These are phyloP conservation scores for Zygosaccharomyces pseudobailii DNA, from an alignment of 1,139 yeast genomes.

Conservation along the genomic window DNA sequence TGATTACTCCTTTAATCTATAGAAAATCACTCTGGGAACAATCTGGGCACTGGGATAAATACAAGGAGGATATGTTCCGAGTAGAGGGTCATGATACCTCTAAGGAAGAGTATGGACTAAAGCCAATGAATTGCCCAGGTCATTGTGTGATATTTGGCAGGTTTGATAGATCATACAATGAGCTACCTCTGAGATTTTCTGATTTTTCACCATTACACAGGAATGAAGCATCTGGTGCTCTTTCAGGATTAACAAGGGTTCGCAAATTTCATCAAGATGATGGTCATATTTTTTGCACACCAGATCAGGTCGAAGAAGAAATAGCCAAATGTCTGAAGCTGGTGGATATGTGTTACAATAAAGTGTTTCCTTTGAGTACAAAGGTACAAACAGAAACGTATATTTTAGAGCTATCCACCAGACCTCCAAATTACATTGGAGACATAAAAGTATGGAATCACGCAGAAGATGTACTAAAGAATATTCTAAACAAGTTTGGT, in stretches of 20 bases:
- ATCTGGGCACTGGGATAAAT: constrained; percentile 96
- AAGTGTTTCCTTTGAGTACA: constrained; percentile 61
- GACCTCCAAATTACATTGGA: constrained; percentile 87
- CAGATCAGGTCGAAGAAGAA: constrained; percentile 75
- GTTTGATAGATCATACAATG: constrained; percentile 82
- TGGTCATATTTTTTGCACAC: constrained; percentile 92
- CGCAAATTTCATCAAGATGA: constrained; percentile 98
- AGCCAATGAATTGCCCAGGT: constrained; percentile 99
- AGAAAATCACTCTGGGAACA: constrained; percentile 81
- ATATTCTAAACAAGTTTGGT: constrained; percentile 59
- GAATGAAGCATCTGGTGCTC: constrained; percentile 92
- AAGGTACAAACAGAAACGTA: constrained; percentile 38
- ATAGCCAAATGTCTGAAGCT: constrained; percentile 69
- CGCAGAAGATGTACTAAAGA: constrained; percentile 71
- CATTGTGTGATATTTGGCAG: constrained; percentile 84
- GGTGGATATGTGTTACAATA: constrained; percentile 66
- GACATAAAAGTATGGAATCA: constrained; percentile 74
- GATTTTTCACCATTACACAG: constrained; percentile 94
- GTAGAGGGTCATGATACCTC: constrained; percentile 47
- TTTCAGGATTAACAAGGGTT: constrained; percentile 90
- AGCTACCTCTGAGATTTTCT: constrained; percentile 81
- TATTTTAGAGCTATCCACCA: constrained; percentile 74
- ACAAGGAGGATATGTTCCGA: constrained; percentile 89
- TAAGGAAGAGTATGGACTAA: constrained; percentile 67
- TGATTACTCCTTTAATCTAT: constrained; percentile 86